phyloP scores from a whole-genome alignment of 163 green algal species.

The Prototheca stagnorum region DNA sequence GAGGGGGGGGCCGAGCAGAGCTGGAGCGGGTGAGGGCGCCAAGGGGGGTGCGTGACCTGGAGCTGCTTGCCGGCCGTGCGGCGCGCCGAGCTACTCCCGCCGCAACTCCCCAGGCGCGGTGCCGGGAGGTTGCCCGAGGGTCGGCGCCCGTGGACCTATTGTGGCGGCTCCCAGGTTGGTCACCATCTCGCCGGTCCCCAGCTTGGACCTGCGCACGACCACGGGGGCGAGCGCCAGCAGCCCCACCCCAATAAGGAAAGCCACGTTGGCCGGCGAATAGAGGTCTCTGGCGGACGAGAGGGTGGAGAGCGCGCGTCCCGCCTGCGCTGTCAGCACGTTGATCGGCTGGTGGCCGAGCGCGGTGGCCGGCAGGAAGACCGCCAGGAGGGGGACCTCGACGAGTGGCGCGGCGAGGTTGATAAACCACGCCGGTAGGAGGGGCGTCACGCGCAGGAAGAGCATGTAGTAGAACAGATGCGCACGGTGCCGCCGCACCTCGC shows the following conservation, averaged over 20 bases:
- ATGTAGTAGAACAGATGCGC: constrained; percentile 39
- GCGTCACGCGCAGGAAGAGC: constrained; percentile 36
- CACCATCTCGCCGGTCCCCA: no score
- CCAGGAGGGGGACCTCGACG: constrained; percentile 30
- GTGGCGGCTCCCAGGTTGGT: no score
- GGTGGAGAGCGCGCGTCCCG: constrained; percentile 12
- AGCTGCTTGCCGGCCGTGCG: no score
- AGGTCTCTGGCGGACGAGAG: constrained; percentile 17
- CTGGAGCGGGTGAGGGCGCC: no score
- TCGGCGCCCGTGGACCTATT: no score
- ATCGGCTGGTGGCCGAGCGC: constrained; percentile 23
- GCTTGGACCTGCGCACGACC: no score
- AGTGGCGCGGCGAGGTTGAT: constrained; percentile 36
- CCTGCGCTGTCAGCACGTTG: constrained; percentile 26
- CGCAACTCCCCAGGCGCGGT: no score
- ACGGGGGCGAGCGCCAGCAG: constrained; percentile 26
- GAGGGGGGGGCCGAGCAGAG: no score
- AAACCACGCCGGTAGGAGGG: constrained; percentile 28
- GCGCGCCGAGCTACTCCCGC: no score
- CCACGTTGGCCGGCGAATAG: constrained; percentile 18
- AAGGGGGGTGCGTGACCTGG: no score
- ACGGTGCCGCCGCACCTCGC: constrained; percentile 22
- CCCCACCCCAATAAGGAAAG: constrained; percentile 19
- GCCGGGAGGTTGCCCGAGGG: no score
- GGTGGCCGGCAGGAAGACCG: constrained; percentile 16